A percentile compares a stretch with the other conserved stretches of the same genome.
These are phyloP conservation scores for Carpinus fangiana DNA, from an alignment of 306 rosid genomes.

Conservation along the genomic window DNA sequence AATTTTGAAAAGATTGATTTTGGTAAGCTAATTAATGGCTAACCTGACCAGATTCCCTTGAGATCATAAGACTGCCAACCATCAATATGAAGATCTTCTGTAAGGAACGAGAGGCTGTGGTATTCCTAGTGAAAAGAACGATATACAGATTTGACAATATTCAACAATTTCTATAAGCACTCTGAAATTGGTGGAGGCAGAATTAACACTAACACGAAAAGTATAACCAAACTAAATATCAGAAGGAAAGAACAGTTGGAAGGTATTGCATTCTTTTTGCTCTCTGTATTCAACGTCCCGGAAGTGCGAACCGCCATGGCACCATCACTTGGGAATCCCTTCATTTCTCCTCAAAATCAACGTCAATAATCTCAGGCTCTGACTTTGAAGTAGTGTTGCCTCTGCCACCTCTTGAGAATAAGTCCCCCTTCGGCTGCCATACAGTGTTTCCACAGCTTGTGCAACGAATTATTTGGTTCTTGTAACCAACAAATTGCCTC, in stretches of 20 bases:
- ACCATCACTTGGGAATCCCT: constrained; percentile 1
- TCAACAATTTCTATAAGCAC: constrained; percentile 2
- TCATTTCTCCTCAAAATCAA: constrained; percentile 94
- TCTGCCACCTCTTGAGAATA: constrained; percentile 51
- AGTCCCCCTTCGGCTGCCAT: constrained; percentile 91
- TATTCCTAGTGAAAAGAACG: neutral
- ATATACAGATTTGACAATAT: constrained; percentile 12
- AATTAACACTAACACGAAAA: constrained; percentile 15
- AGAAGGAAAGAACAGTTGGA: neutral
- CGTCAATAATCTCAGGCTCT: constrained; percentile 77
- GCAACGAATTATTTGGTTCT: constrained; percentile 77
- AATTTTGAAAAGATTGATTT: neutral
- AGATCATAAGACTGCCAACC: neutral
- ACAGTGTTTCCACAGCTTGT: constrained; percentile 84
- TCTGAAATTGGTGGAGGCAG: constrained; percentile 4
- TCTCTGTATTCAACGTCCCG: constrained; percentile 5
- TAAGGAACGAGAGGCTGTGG: neutral
- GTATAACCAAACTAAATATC: neutral
- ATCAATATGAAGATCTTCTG: neutral
- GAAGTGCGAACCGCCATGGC: neutral
- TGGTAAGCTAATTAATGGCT: neutral
- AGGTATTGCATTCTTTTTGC: constrained; percentile 1
- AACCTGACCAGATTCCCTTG: neutral
- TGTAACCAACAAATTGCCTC: constrained; percentile 78
- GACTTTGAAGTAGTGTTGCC: constrained; percentile 57